Base-by-base conservation (phyloP, 345 rosid species). In the Hevea brasiliensis region DNA sequence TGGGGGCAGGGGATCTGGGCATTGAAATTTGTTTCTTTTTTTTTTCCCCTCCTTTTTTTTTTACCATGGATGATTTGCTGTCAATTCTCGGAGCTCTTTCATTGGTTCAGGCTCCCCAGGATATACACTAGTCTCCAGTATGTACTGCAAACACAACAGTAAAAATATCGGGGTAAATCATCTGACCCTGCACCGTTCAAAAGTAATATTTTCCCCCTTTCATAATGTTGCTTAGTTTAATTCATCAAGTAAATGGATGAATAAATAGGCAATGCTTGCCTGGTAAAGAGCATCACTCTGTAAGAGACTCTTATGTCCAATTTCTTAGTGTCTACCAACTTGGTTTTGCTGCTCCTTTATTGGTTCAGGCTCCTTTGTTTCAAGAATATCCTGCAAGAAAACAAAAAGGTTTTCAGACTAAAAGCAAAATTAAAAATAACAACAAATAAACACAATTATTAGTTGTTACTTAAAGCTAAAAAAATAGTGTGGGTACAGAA, bases 21-120 rank as follows among this genome's bases (percentile, higher is more conserved):
- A 40, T 2, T 58, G 17, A 58, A 21, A 20, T 64, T 44, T 35
- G n/a, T 42, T 64, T 42, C 9, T n/a, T 41, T 8, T 41, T 41
- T 41, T 41, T 3, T 41, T 41, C 44, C 8, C n/a, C n/a, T 41
- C 8, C 6, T 44, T 0, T 8, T 44, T 7, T 44, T 44, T 14
- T 48, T 63, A 94, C 98, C 98, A 91, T 20, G 97, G 97, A 67
- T 96, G 99, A 72, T 91, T 91, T 12, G 96, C 99, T 17, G 99
- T 96, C 42, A 90, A 55, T 48, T 96, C 98, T 17, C 99, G 82
- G 29, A 93, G 92, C 79, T 96, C 97, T 85, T 91, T 96, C 98
- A 96, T 85, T 71, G 93, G 3, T 77, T 93, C 97, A 32, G 97
- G 91, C 86, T 96, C 99, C 67, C 95, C 88, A 29, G 99, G 99